A percentile compares a stretch with the other conserved stretches of the same genome.
phyloP scores from a whole-genome alignment of 148 eudicot genomes.

The Rheum nobile region DNA sequence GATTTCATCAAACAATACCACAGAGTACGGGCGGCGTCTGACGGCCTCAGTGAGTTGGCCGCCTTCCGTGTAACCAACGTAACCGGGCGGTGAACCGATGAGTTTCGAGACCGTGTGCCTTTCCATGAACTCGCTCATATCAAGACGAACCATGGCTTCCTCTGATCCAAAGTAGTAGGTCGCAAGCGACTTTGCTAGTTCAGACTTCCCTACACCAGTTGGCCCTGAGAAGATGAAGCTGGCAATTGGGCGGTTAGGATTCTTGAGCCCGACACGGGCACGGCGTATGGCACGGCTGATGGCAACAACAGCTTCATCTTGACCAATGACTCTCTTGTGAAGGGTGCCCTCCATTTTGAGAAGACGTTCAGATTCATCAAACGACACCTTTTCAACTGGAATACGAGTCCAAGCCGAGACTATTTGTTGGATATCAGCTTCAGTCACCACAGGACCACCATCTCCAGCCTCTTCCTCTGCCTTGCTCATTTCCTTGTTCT shows the following conservation, averaged over 20 bases:
- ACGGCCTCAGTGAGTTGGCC: constrained; percentile 16
- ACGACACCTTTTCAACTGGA: constrained; percentile 13
- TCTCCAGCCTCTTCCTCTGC: constrained; percentile 30
- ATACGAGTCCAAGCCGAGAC: constrained; percentile 14
- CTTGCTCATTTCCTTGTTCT: constrained; percentile 41
- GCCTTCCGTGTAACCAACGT: constrained; percentile 10
- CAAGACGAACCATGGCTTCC: constrained; percentile 10
- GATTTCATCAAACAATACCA: constrained; percentile 12
- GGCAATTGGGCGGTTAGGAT: constrained; percentile 17
- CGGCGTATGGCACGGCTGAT: constrained; percentile 17
- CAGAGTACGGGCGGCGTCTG: background rate
- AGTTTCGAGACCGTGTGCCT: constrained; percentile 11
- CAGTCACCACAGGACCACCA: constrained; percentile 10
- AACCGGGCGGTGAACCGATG: constrained; percentile 15
- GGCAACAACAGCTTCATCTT: constrained; percentile 15
- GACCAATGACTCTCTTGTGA: constrained; percentile 12
- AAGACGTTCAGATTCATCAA: constrained; percentile 13
- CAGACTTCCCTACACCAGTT: constrained; percentile 13
- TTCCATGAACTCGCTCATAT: constrained; percentile 18
- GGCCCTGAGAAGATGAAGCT: constrained; percentile 20
- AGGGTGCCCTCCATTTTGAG: constrained; percentile 14
- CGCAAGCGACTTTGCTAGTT: constrained; percentile 9
- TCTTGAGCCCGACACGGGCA: constrained; percentile 18
- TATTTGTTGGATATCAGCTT: constrained; percentile 10
- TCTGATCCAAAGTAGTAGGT: constrained; percentile 11